Evolutionary conservation across 768 basidiomycete species (phyloP).

Genomic region (Tremella fuciformis): DNA sequence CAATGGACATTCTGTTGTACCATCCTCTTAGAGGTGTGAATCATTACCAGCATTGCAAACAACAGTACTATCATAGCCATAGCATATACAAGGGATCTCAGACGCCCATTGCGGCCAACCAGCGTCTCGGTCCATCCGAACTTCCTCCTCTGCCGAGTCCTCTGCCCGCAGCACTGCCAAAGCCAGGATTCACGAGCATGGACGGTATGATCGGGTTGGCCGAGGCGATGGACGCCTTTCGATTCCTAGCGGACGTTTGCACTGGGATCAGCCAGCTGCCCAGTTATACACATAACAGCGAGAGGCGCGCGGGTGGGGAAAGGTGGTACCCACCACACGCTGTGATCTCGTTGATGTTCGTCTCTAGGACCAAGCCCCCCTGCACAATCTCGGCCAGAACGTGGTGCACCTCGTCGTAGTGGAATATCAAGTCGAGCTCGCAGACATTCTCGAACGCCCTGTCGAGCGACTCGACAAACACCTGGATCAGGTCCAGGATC

Average conservation of each 20-base stretch:
- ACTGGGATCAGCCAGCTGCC: constrained; percentile 20
- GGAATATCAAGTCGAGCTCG: constrained; percentile 95
- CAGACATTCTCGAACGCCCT: constrained; percentile 97
- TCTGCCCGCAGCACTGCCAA: constrained; percentile 4
- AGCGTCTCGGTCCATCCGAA: constrained; percentile 37
- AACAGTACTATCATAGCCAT: neutral
- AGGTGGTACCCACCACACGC: constrained; percentile 33
- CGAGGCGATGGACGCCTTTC: constrained; percentile 43
- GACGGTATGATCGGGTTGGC: constrained; percentile 41
- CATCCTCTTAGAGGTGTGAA: neutral
- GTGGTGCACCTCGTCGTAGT: constrained; percentile 97
- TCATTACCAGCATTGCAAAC: neutral
- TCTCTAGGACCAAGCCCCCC: constrained; percentile 93
- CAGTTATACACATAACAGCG: neutral
- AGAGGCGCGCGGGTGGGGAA: neutral
- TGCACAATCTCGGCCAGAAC: constrained; percentile 95
- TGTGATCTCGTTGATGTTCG: constrained; percentile 55
- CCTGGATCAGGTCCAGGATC: constrained; percentile 93
- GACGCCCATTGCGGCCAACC: constrained; percentile 43
- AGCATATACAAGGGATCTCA: constrained; percentile 5
- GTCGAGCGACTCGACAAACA: constrained; percentile 94
- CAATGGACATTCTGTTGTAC: no score
- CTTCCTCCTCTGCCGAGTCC: constrained; percentile 22
- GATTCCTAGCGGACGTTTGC: constrained; percentile 35
- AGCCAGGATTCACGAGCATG: constrained; percentile 21